Evolutionary conservation across 768 basidiomycete genomes (phyloP), one percentile per base, ranked within the genome.

Genomic region (Boletus tomentosulus): DNA sequence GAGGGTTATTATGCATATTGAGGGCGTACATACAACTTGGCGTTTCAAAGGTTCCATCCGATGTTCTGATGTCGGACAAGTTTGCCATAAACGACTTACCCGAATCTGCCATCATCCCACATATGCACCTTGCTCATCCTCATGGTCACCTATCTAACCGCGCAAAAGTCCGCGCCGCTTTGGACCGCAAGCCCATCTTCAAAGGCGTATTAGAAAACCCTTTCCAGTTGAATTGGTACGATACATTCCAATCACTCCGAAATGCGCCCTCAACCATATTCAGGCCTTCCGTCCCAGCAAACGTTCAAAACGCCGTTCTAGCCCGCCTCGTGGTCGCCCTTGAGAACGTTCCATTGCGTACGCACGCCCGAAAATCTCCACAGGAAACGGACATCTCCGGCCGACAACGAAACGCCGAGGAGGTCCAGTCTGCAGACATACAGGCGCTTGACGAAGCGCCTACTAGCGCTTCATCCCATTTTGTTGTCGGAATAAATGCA

Each of bases 131-230:
- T 16, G 86, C 78, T 28, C 78, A 77, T 30, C 73, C 74, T 1
- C 78, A 87, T 56, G 78, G 72, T 6, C 80, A 85, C 56, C 67
- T 69, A 12, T 87, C 89, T 1, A 87, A 86, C 61, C 83, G 89
- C 39, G 81, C 79, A 28, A 83, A 75, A 58, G 66, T 71, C 22
- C 73, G 73, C n/a, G 55, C 68, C 16, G 54, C 57, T 8, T 7
- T 62, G 15, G 87, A 89, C 24, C 80, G 76, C 44, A 91, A 84
- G 62, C 71, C 74, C 1, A 80, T 85, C 1, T 90, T 82, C 72
- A 90, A 83, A 58, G 78, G 80, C 54, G 84, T 86, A 1, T 71
- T 92, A 24, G 84, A 85, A 48, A 91, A 80, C 55, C 90, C 90
- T 3, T 86, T 87, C 60, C 77, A 78, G 11, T 73, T 91, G 15